These are phyloP conservation scores for Acanthamoeba healyi DNA, from an alignment of 208 protist species.

Conservation along the genomic window DNA sequence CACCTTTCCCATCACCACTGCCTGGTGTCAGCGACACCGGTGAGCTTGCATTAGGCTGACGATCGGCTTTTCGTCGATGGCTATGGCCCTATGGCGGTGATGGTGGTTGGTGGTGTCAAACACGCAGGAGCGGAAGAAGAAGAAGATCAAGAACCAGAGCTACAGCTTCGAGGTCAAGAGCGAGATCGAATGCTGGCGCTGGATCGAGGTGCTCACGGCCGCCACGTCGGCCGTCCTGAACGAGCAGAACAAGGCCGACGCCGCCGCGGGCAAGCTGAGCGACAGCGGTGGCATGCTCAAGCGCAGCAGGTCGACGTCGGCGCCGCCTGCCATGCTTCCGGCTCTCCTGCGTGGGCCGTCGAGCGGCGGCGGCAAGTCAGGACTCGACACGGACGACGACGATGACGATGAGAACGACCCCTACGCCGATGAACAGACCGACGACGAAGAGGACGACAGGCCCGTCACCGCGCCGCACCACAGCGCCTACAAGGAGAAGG, in stretches of 20 bases:
- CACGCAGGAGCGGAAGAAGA: slow-evolving; percentile 49
- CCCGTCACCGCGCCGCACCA: neutral
- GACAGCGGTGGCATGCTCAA: neutral
- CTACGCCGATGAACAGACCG: neutral
- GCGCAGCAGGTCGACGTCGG: slow-evolving; percentile 27
- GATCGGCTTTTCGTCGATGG: no score
- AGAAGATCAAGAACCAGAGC: slow-evolving; percentile 40
- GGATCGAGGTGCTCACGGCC: slow-evolving; percentile 50
- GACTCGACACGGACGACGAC: neutral
- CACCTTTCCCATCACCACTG: no score
- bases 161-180: slow-evolving; percentile 68
- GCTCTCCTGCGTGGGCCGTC: neutral
- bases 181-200: slow-evolving; percentile 52
- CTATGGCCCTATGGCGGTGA: neutral
- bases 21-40: no score
- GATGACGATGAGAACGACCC: slow-evolving; percentile 20
- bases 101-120: neutral
- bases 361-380: no score
- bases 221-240: slow-evolving; percentile 20
- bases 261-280: neutral
- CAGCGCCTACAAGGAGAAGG: slow-evolving; percentile 2
- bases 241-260: neutral
- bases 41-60: no score
- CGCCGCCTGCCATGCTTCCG: neutral
- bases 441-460: slow-evolving; percentile 26